Conservation (phyloP, 306 rosid species). For the Cicer chorassanicum region DNA sequence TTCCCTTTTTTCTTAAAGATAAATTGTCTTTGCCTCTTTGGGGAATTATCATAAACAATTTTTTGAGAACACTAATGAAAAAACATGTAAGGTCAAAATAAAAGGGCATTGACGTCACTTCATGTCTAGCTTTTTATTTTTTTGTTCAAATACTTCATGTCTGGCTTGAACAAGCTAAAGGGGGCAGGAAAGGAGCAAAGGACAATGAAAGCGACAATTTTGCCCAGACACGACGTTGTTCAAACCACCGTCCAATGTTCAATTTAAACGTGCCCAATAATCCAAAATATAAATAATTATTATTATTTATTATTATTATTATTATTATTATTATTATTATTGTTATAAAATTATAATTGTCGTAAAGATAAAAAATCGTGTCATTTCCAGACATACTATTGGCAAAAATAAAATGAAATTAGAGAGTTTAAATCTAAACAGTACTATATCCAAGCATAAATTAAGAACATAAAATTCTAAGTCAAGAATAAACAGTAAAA, state of each 20-base stretch:
- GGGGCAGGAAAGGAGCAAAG: neutral
- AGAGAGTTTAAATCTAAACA: neutral
- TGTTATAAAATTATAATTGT: neutral
- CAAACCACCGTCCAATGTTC: neutral
- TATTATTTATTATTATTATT: neutral
- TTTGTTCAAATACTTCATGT: neutral
- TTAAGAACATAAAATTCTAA: neutral
- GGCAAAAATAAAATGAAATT: neutral
- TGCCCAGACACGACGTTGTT: constrained; percentile 34
- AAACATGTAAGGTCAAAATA: neutral
- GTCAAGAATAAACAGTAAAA: constrained; percentile 18
- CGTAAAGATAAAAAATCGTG: neutral
- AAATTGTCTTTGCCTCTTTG: too few relatives aligned
- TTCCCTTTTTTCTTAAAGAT: too few relatives aligned
- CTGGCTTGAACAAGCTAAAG: neutral
- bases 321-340: neutral
- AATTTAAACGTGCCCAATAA: neutral
- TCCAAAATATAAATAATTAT: neutral
- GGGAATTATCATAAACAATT: too few relatives aligned
- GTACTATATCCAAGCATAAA: neutral
- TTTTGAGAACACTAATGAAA: neutral
- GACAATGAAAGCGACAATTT: constrained; percentile 41
- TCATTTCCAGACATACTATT: neutral
- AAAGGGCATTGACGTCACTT: constrained; percentile 28
- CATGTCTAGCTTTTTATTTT: neutral